Percentiles rank a stretch among this genome's conserved stretches.
phyloP scores from a whole-genome alignment of 106 monocot species.

The Xerophyta viscosa region DNA sequence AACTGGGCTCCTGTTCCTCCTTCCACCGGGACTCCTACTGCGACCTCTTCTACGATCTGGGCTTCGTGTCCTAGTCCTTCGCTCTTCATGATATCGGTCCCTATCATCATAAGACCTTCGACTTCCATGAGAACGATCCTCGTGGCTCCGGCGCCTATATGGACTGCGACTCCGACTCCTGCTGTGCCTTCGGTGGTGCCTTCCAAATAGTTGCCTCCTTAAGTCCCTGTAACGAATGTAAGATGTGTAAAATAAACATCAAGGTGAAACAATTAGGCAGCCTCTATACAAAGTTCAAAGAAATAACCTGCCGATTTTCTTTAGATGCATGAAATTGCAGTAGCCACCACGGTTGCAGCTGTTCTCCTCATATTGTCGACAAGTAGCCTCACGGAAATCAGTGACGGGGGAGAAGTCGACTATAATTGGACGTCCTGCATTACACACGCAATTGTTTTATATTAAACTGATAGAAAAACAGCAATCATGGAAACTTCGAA shows the following conservation, averaged over 20 bases:
- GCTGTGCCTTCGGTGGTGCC: conserved; percentile 11
- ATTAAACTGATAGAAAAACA: too few relatives aligned
- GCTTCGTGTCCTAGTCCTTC: conserved; percentile 26
- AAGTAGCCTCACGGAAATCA: conserved; percentile 55
- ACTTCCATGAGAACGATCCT: conserved; percentile 8
- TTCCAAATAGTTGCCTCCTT: conserved; percentile 32
- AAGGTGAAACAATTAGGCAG: too few relatives aligned
- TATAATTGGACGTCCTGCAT: conserved; percentile 57
- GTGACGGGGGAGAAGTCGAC: conserved; percentile 56
- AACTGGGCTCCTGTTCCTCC: conserved; percentile 24
- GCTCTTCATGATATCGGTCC: conserved; percentile 10
- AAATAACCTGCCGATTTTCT: conserved; percentile 36
- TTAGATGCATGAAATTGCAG: conserved; percentile 58
- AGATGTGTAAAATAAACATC: too few relatives aligned
- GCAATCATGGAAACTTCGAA: too few relatives aligned
- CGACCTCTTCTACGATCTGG: conserved; percentile 13
- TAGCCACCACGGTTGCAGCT: conserved; percentile 52
- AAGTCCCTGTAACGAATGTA: too few relatives aligned
- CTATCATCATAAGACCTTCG: conserved; percentile 22
- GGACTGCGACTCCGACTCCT: conserved; percentile 25
- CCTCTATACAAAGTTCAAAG: too few relatives aligned
- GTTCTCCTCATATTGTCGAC: conserved; percentile 51
- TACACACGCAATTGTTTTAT: too few relatives aligned
- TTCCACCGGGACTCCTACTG: conserved; percentile 29
- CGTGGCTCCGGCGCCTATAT: conserved; percentile 4